Conservation (phyloP, 805 yeast genomes). For the Teunomyces lycoperdinae region DNA sequence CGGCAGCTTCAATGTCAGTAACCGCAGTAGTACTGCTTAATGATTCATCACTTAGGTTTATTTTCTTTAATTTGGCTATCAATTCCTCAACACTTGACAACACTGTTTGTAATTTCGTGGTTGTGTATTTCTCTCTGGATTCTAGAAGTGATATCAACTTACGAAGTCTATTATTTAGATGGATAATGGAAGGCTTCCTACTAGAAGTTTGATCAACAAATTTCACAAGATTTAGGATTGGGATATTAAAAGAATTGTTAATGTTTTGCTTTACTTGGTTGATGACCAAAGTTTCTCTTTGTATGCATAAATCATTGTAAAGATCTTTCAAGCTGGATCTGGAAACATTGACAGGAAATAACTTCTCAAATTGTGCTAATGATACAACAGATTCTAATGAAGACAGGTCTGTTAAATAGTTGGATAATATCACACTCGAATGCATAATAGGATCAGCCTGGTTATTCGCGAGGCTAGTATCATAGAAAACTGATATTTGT, state of each 20-base stretch:
- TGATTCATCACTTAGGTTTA: background rate
- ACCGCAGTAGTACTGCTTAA: background rate
- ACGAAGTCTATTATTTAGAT: constrained; percentile 18
- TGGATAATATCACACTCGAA: constrained; percentile 16
- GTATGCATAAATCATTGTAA: constrained; percentile 12
- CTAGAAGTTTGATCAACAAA: background rate
- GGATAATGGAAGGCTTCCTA: constrained; percentile 9
- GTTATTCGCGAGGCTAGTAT: too few species aligned
- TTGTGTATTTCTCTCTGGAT: background rate
- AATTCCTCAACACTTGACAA: background rate
- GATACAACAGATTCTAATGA: constrained; percentile 15
- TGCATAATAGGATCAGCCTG: constrained; percentile 15
- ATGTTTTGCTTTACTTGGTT: constrained; percentile 11
- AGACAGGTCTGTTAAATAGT: constrained; percentile 18
- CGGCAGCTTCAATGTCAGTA: background rate
- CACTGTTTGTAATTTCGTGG: background rate
- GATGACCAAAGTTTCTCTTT: constrained; percentile 7
- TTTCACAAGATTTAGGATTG: constrained; percentile 14
- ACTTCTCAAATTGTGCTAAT: constrained; percentile 17
- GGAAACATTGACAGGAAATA: constrained; percentile 12
- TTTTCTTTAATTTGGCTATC: background rate
- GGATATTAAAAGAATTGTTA: constrained; percentile 20
- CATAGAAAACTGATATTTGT: background rate
- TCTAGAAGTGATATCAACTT: constrained; percentile 16
- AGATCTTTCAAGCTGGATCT: constrained; percentile 6